Evolutionary conservation across 208 protist species (phyloP), one percentile per base, ranked within the genome.

Genomic region (Crithidia expoeki): DNA sequence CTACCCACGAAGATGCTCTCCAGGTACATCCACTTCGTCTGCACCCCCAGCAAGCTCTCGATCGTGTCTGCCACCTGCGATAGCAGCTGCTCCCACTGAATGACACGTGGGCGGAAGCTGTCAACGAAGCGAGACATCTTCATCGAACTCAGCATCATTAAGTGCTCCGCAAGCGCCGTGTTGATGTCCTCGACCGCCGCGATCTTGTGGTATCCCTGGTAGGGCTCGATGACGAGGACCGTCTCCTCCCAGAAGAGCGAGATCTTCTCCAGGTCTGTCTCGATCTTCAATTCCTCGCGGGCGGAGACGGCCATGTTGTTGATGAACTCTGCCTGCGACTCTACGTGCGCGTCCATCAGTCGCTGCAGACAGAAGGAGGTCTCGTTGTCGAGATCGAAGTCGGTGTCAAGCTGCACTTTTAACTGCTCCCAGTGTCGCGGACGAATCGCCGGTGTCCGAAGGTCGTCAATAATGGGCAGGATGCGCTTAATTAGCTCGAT

Each of bases 11-110:
- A 99, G 49, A 99, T 99, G 82, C 97, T 98, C 73, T 98, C 94
- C 11, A 99, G 84, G 82, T 99, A 99, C 88, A 98, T 98, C 97
- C 98, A 99, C 79, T 97, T 94, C 17, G 89, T 95, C 79, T 98
- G 96, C 33, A 98, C 96, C 5, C 81, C 82, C 17, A 98, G 80
- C 50, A 98, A 77, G 7, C 86, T 74, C 62, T 98, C 97, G 47
- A 99, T 92, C 10, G 90, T 97, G 80, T 99, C 97, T 0, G 94
- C 85, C 38, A 98, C 93, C 58, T 95, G 88, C 33, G 95, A 98
- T 7, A 99, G 86, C 14, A 77, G 89, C 79, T 97, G 85, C 79
- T 99, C 97, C 97, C 98, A 99, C 67, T 95, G 79, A 23, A 96
- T 73, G 62, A 99, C 94, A 67, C 98, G 88, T 34, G 88, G 81